Base-by-base conservation (phyloP, 345 rosid genomes). In the Salix udensis region DNA sequence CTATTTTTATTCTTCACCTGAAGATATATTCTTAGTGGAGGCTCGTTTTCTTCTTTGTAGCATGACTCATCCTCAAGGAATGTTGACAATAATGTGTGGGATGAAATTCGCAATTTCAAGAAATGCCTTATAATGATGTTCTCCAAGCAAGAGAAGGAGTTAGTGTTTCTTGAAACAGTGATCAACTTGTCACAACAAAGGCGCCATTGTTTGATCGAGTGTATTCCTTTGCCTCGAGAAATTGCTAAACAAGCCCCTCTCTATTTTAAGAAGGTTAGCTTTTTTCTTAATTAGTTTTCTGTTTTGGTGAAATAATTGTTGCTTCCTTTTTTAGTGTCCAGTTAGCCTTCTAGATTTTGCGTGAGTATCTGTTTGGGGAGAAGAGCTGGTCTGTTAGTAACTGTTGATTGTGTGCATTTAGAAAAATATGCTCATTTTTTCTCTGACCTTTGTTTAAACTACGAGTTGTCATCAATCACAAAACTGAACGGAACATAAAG, bases 111-210 rank as follows among this genome's bases (percentile, higher is more conserved):
- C 5, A 93, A 93, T 68, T 93, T 91, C 86, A 90, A 96, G 82
- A 96, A 93, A 84, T 93, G 99, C 84, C 91, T 96, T 37, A 89
- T 92, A 67, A 89, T 87, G 94, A 88, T 96, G 98, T 92, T 88
- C 82, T 92, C 89, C 4, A 88, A 91, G 87, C 91, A 92, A 81
- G 97, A 90, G 48, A 96, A 91, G 83, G 96, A 92, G 8, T 73
- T 89, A 19, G 85, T 94, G 70, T 96, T 96, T 83, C 89, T 96
- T 53, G 97, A 93, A 82, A 93, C 99, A 0, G 98, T 96, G 70
- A 88, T 91, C 85, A 89, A 90, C 8, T 86, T 96, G 85, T 86
- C 94, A 28, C 90, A 88, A 80, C 98, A 96, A 53, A 93, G 89
- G 5, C 88, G 88, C 24, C 99, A 93, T 77, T 96, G 98, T 85